Evolutionary conservation across 164 flowering plant genomes (phyloP).

Genomic region (Kingdonia uniflora): DNA sequence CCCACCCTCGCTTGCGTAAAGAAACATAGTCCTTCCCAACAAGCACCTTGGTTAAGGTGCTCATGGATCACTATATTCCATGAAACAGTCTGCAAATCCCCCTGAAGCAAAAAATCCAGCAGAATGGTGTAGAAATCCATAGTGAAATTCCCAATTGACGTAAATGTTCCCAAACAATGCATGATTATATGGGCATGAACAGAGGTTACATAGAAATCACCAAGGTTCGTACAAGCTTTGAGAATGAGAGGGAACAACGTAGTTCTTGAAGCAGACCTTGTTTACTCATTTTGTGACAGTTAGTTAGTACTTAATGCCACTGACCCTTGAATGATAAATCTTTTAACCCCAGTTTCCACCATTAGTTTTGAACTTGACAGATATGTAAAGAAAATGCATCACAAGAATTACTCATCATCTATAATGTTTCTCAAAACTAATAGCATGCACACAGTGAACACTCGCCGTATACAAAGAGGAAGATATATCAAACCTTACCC

Average conservation of each 20-base stretch:
- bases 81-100: constrained; percentile 33
- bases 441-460: no score
- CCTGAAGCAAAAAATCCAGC: constrained; percentile 32
- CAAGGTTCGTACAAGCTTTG: constrained; percentile 40
- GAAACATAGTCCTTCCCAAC: constrained; percentile 38
- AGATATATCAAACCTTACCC: no score
- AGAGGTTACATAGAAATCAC: constrained; percentile 18
- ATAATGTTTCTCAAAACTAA: no score
- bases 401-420: not conserved
- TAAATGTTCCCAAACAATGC: constrained; percentile 39
- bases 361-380: constrained; percentile 11
- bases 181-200: constrained; percentile 49
- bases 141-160: constrained; percentile 48
- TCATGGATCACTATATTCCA: constrained; percentile 72
- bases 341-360: constrained; percentile 26
- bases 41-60: constrained; percentile 26
- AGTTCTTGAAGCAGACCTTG: constrained; percentile 20
- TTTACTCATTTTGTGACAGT: constrained; percentile 21
- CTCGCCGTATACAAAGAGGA: no score
- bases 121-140: constrained; percentile 55
- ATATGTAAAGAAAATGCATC: constrained; percentile 20
- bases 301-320: constrained; percentile 45
- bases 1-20: constrained; percentile 38
- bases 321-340: constrained; percentile 18
- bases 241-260: constrained; percentile 37